These are phyloP conservation scores for Barnettozyma vustinii DNA, from an alignment of 805 yeast species.

Conservation along the genomic window DNA sequence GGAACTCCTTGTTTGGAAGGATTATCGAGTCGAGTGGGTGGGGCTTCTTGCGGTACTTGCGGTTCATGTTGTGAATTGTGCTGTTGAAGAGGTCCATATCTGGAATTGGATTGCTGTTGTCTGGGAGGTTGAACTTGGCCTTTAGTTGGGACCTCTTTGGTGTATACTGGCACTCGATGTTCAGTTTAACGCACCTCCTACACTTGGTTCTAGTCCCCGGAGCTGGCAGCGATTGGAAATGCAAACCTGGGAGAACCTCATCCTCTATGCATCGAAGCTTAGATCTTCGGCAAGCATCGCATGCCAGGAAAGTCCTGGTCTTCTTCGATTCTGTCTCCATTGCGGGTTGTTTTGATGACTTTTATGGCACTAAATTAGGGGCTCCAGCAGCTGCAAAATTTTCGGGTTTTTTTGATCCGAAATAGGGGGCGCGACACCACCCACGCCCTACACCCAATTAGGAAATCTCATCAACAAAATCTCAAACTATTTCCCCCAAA, in stretches of 20 bases:
- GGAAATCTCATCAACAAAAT: too few relatives aligned
- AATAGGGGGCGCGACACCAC: neutral
- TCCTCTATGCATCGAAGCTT: slow-evolving; percentile 10
- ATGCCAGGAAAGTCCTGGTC: slow-evolving; percentile 13
- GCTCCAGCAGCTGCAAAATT: neutral
- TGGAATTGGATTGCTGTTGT: neutral
- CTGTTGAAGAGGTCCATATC: slow-evolving; percentile 4
- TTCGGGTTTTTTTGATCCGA: neutral
- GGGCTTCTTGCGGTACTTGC: slow-evolving; percentile 8
- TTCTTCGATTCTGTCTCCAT: neutral
- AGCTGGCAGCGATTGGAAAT: neutral
- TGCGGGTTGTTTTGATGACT: neutral
- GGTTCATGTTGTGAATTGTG: slow-evolving; percentile 11
- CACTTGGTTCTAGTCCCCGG: slow-evolving; percentile 3
- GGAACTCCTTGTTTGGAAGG: slow-evolving; percentile 8
- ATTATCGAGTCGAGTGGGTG: slow-evolving; percentile 12
- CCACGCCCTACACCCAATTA: too few relatives aligned
- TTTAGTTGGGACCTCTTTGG: slow-evolving; percentile 14
- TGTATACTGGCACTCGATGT: slow-evolving; percentile 10
- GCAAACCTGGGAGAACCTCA: slow-evolving; percentile 1
- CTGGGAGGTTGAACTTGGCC: slow-evolving; percentile 2
- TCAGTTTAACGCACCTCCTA: slow-evolving; percentile 9
- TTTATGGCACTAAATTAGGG: neutral
- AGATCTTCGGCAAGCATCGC: slow-evolving; percentile 14
- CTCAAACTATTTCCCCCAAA: too few relatives aligned